Evolutionary conservation across 2,329 filamentous ascomycete species (phyloP), one percentile per base, ranked within the genome.

Genomic region (Cytospora piceicola): DNA sequence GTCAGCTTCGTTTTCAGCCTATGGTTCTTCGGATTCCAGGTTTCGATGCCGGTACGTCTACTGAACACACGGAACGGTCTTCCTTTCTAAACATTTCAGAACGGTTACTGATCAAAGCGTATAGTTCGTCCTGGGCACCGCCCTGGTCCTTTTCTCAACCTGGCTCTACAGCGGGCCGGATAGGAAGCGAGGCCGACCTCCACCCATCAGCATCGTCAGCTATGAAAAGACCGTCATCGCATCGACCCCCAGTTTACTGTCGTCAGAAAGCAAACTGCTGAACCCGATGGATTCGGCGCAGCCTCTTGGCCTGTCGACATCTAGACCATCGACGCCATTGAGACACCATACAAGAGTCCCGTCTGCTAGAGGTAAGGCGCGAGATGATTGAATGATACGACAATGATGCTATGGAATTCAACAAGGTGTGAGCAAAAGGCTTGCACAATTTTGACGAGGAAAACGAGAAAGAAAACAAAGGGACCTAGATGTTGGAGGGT

Each of bases 1-100:
- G 80, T 97, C 58, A 96, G 92, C 75, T 93, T 94, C 69, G 70
- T 97, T 17, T 91, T 92, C 61, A 97, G 93, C 74, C 85, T 96
- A 1, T 89, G 88, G 78, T 90, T 97, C 70, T 97, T 98, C 75
- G 85, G 94, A 58, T 92, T 96, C 70, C 78, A 87, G 57, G 85
- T 95, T 53, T 91, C 90, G 0, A 73, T 83, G 30, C 86, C 88
- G 70, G 93, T 96, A 85, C 80, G 90, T 57, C 82, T 22, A 4
- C 11, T n/a, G 46, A 2, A 34, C 29, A 15, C 64, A 14, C 62
- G 12, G 36, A 29, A 59, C 68, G 66, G 29, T 51, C 24, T 39
- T 34, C 8, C 24, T 69, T 22, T 58, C 64, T 29, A 5, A 29
- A 39, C 54, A 24, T 17, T 5, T n/a, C 57, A 69, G 58, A 71